Percentiles rank a stretch among this genome's conserved stretches.
phyloP scores from a whole-genome alignment of 345 rosid genomes.

The Salix viminalis region DNA sequence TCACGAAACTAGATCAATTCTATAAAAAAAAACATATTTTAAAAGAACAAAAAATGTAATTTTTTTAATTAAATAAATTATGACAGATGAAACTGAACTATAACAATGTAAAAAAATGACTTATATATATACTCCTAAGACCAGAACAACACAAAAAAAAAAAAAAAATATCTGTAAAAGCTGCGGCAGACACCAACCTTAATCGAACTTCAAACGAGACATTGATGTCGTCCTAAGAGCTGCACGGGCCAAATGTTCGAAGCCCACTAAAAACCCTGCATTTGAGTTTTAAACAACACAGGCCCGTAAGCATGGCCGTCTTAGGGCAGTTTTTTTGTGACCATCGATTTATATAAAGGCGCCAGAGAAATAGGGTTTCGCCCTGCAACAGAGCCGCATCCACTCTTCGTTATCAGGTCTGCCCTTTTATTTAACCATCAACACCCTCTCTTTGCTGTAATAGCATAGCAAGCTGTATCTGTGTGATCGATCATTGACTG shows the following conservation, averaged over 20 bases:
- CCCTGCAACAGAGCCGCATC: background rate
- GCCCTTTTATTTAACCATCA: background rate
- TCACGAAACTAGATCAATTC: too few relatives aligned
- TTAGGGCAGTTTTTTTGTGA: background rate
- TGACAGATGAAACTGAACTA: too few relatives aligned
- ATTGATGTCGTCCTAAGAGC: background rate
- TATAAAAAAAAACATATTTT: too few relatives aligned
- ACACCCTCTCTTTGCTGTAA: background rate
- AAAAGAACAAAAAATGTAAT: too few relatives aligned
- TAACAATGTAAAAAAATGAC: too few relatives aligned
- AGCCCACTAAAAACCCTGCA: background rate
- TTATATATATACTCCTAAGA: too few relatives aligned
- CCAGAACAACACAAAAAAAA: too few relatives aligned
- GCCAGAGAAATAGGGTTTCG: conserved; percentile 13
- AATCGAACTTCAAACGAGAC: too few relatives aligned
- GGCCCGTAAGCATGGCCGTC: background rate
- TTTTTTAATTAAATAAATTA: too few relatives aligned
- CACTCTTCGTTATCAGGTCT: background rate
- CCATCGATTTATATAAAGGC: background rate
- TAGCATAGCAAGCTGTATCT: background rate
- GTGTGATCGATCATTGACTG: background rate
- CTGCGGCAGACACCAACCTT: too few relatives aligned
- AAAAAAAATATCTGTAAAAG: too few relatives aligned
- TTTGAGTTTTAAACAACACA: background rate
- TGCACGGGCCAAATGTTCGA: background rate